These are phyloP conservation scores for Blastomyces parvus DNA, from an alignment of 2,329 filamentous ascomycete genomes.

Conservation along the genomic window DNA sequence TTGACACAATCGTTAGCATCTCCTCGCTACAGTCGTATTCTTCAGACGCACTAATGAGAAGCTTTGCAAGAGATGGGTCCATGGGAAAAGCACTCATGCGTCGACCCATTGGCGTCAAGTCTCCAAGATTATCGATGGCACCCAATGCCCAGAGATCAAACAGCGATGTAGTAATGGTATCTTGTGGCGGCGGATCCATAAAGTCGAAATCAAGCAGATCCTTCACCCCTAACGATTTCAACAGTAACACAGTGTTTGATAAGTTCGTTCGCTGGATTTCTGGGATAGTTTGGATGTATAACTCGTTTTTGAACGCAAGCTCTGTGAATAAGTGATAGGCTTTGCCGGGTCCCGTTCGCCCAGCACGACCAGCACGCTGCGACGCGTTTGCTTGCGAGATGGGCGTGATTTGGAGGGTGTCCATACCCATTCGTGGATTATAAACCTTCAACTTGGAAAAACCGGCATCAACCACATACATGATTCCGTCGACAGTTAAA, in stretches of 20 bases:
- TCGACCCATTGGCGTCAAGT: conserved; percentile 74
- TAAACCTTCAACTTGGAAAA: conserved; percentile 98
- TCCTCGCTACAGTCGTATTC: conserved; percentile 92
- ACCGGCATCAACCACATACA: conserved; percentile 95
- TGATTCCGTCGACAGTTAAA: conserved; percentile 95
- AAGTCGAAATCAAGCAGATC: conserved; percentile 96
- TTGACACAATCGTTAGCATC: conserved; percentile 95
- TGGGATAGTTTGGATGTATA: conserved; percentile 93
- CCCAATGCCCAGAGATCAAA: conserved; percentile 97
- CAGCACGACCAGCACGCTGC: conserved; percentile 86
- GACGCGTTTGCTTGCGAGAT: conserved; percentile 95
- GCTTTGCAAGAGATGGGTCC: conserved; percentile 90
- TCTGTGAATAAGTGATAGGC: conserved; percentile 92
- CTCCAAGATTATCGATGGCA: conserved; percentile 84
- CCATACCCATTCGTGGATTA: conserved; percentile 98
- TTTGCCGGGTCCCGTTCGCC: conserved; percentile 89
- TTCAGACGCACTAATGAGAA: conserved; percentile 81
- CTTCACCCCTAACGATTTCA: conserved; percentile 90
- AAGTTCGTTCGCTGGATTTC: conserved; percentile 97
- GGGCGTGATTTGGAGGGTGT: conserved; percentile 93
- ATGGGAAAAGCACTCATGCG: conserved; percentile 98
- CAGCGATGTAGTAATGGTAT: conserved; percentile 92
- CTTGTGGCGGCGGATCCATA: conserved; percentile 96
- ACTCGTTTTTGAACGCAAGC: conserved; percentile 85
- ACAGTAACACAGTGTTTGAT: conserved; percentile 82